These are phyloP conservation scores for Populus nigra DNA, from an alignment of 345 rosid species.

Conservation along the genomic window DNA sequence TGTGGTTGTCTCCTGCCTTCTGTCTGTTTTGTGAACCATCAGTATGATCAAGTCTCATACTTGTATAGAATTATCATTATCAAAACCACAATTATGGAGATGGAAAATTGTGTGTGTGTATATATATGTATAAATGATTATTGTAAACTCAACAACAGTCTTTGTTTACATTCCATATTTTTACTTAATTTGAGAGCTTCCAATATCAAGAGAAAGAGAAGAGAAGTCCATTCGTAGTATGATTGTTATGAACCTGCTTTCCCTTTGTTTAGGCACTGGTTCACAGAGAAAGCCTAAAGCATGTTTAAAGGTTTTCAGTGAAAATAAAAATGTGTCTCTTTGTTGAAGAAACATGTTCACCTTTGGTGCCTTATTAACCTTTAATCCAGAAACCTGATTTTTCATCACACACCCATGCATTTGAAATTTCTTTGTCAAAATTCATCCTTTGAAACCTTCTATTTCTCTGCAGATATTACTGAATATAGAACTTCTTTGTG, in stretches of 20 bases:
- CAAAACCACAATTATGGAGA: background rate
- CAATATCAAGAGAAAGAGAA: background rate
- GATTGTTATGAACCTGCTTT: background rate
- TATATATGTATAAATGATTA: background rate
- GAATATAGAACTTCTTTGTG: background rate
- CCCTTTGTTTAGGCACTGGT: background rate
- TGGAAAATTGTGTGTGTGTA: background rate
- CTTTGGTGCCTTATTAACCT: background rate
- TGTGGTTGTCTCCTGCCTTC: no score
- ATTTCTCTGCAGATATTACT: background rate
- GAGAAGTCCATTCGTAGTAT: background rate
- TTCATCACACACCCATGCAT: background rate
- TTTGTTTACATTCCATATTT: background rate
- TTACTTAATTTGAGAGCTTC: no score
- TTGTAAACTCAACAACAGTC: background rate
- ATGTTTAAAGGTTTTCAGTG: background rate
- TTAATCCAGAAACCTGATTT: background rate
- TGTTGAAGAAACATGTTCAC: background rate
- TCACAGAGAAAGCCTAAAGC: background rate
- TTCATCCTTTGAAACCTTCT: background rate
- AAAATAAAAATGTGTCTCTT: background rate
- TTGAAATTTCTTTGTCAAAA: background rate
- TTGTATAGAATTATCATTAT: background rate
- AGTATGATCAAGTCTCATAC: background rate
- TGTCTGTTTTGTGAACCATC: no score